Percentiles rank a stretch among this genome's conserved stretches.
Conservation (phyloP, 2,329 filamentous ascomycete genomes). For the Cladosporium cucumerinum region DNA sequence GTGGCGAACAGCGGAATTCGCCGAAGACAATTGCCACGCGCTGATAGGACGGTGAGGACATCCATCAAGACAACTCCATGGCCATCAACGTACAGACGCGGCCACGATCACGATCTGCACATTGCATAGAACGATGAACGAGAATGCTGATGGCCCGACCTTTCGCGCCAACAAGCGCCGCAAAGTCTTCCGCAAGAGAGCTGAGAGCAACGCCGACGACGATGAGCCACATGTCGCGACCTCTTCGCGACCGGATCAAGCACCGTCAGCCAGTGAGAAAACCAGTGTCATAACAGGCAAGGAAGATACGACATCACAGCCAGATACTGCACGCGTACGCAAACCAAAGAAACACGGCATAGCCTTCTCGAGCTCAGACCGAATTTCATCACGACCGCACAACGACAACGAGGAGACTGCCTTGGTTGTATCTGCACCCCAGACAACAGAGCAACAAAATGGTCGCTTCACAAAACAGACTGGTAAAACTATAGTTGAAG, state of each 20-base stretch:
- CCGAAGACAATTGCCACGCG: background rate
- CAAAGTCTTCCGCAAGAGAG: conserved; percentile 49
- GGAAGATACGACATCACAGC: background rate
- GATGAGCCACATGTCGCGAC: background rate
- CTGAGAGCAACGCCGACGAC: conserved; percentile 26
- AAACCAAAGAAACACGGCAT: conserved; percentile 31
- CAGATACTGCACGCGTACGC: conserved; percentile 15
- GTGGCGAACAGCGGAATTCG: background rate
- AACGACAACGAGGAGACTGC: conserved; percentile 40
- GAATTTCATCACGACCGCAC: conserved; percentile 23
- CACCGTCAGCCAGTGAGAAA: background rate
- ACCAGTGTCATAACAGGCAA: background rate
- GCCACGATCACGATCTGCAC: background rate
- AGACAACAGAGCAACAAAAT: conserved; percentile 38
- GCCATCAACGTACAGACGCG: background rate
- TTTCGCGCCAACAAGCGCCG: conserved; percentile 51
- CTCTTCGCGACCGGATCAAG: background rate
- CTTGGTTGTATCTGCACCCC: conserved; percentile 28
- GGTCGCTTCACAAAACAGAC: conserved; percentile 70
- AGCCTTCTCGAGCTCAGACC: conserved; percentile 24
- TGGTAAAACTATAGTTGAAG: conserved; percentile 60
- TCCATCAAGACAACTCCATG: background rate
- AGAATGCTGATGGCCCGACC: conserved; percentile 24
- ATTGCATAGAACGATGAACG: background rate
- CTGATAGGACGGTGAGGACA: background rate